Evolutionary conservation across 345 rosid species (phyloP).

Genomic region (Erucastrum elatum): DNA sequence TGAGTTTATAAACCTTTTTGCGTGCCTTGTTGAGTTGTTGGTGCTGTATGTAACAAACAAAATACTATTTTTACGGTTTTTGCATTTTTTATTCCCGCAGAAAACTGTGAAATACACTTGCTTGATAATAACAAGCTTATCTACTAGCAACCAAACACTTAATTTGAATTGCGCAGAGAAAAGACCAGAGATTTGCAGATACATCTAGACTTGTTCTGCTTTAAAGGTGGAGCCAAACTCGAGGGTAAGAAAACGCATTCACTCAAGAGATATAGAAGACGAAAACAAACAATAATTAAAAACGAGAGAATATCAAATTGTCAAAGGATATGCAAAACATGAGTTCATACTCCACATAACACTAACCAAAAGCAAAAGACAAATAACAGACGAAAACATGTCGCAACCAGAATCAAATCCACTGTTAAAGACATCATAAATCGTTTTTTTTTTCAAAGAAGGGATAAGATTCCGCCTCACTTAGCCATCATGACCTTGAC

Average conservation of each 20-base stretch:
- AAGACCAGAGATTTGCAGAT: constrained; percentile 36
- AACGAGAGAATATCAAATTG: constrained; percentile 9
- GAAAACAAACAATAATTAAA: not conserved
- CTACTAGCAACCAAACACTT: not conserved
- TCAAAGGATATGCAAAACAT: constrained; percentile 18
- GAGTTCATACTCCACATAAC: constrained; percentile 30
- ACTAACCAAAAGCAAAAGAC: constrained; percentile 19
- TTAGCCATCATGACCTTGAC: constrained; percentile 67
- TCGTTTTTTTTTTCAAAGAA: not conserved
- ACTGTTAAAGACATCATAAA: not conserved
- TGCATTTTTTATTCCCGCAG: too few species aligned
- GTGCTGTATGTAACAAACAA: constrained; percentile 28
- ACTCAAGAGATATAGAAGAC: not conserved
- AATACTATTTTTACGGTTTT: not conserved
- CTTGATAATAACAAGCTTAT: not conserved
- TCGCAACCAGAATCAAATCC: constrained; percentile 5
- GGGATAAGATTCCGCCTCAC: constrained; percentile 36
- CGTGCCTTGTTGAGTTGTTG: constrained; percentile 10
- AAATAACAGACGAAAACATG: constrained; percentile 5
- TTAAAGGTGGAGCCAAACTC: constrained; percentile 17
- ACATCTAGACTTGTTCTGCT: constrained; percentile 29
- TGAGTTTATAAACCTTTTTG: constrained; percentile 16
- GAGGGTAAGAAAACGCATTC: not conserved
- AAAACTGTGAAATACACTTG: not conserved
- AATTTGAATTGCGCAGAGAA: constrained; percentile 40